Evolutionary conservation across 2,329 filamentous ascomycete species (phyloP), one percentile per base, ranked within the genome.

Genomic region (Neobulgaria alba): DNA sequence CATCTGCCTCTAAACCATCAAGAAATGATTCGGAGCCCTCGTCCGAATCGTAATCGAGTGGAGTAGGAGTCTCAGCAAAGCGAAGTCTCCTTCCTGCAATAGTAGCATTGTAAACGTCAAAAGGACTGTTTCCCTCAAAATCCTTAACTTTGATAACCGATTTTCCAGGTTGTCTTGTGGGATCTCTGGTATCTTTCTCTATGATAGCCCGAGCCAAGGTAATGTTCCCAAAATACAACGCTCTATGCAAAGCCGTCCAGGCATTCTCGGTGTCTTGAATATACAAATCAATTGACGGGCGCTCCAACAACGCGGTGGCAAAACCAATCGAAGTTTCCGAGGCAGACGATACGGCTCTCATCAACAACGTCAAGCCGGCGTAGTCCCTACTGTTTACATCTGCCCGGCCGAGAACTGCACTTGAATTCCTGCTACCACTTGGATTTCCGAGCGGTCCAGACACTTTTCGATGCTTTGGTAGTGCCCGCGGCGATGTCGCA

Each of bases 81-180:
- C 73, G 72, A 12, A 87, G 60, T n/a, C 75, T 77, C n/a, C 85
- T 77, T 41, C 84, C 74, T 36, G 82, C 81, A 52, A 95, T 92
- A 0, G 87, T 95, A 29, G 85, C 79, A 48, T 86, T 84, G 55
- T 94, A 96, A 9, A 98, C 67, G 60, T 96, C 92, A 51, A 96
- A 90, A 0, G 92, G 90, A 51, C 88, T 94, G 57, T 93, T 88
- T 8, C 90, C 90, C 63, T 96, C 92, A 43, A 85, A 79, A 57
- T 98, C 92, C 61, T 96, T 98, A 38, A 92, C 86, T 66, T 94
- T 95, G 56, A 95, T 89, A 31, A 96, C 66, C 19, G 81, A 82
- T 10, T 71, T 73, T 17, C 71, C 67, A 5, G 76, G 75, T 48
- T 80, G 79, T 31, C 78, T 71, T 3, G 72, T 69, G 18, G 72